Conservation (phyloP, 2,329 filamentous ascomycete species). For the Gnomoniopsis smithogilvyi region DNA sequence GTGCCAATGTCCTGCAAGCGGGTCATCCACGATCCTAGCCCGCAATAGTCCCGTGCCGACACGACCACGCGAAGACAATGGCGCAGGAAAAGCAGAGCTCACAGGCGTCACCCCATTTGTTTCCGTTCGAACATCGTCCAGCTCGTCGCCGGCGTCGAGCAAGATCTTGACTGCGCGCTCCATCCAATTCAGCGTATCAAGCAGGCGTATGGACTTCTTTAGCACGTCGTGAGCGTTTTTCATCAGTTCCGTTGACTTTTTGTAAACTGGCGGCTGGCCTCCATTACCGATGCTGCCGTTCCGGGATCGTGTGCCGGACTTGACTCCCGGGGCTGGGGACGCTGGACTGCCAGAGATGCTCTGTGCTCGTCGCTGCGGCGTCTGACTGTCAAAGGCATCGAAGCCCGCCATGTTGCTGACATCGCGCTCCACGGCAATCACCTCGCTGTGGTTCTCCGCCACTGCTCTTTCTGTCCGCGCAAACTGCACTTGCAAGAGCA, state of each 20-base stretch:
- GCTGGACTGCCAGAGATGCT: slow-evolving; percentile 22
- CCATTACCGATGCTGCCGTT: not conserved
- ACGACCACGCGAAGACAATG: slow-evolving; percentile 20
- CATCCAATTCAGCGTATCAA: slow-evolving; percentile 46
- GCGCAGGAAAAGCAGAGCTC: slow-evolving; percentile 8
- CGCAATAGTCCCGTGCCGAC: slow-evolving; percentile 16
- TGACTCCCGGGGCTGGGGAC: not conserved
- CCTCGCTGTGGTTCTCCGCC: slow-evolving; percentile 39
- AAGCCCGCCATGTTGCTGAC: slow-evolving; percentile 42
- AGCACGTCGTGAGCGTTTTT: slow-evolving; percentile 44
- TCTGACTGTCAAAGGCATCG: slow-evolving; percentile 23
- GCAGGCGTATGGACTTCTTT: slow-evolving; percentile 41
- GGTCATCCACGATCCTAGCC: slow-evolving; percentile 19
- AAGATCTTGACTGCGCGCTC: slow-evolving; percentile 42
- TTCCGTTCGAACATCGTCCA: slow-evolving; percentile 29
- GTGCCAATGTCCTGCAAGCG: slow-evolving; percentile 39
- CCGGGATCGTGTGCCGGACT: not conserved
- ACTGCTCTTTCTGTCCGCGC: slow-evolving; percentile 42
- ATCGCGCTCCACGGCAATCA: slow-evolving; percentile 37
- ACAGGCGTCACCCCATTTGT: slow-evolving; percentile 13
- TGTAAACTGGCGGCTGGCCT: slow-evolving; percentile 32
- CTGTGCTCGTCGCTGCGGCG: slow-evolving; percentile 17
- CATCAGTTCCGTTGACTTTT: slow-evolving; percentile 45
- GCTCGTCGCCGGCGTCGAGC: slow-evolving; percentile 40
- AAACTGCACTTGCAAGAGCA: slow-evolving; percentile 44